Percentiles rank a stretch among this genome's conserved stretches.
These are phyloP conservation scores for Dendrobium huoshanense DNA, from an alignment of 106 monocot species.

Conservation along the genomic window DNA sequence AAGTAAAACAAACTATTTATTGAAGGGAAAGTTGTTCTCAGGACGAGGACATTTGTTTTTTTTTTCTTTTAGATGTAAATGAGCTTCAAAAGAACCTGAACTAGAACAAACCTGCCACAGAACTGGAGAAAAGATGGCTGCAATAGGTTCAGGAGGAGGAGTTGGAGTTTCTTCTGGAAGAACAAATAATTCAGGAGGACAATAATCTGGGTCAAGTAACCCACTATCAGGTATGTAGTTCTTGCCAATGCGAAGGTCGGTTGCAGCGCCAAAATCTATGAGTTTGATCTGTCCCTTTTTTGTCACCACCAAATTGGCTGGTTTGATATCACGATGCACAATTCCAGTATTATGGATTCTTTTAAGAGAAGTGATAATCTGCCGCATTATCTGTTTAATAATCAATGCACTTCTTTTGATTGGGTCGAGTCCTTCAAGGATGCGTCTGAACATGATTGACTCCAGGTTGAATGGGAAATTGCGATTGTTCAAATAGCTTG, in stretches of 20 bases:
- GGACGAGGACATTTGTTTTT: too few species aligned
- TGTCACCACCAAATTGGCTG: slow-evolving; percentile 81
- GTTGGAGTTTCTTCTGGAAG: slow-evolving; percentile 85
- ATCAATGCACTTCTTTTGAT: slow-evolving; percentile 66
- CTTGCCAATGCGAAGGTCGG: slow-evolving; percentile 94
- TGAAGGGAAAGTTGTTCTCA: neutral
- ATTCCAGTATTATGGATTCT: slow-evolving; percentile 83
- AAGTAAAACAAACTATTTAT: neutral
- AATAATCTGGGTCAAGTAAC: slow-evolving; percentile 82
- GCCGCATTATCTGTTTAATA: slow-evolving; percentile 89
- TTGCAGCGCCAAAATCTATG: slow-evolving; percentile 92
- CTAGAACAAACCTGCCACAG: slow-evolving; percentile 71
- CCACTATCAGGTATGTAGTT: slow-evolving; percentile 72
- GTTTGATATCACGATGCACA: slow-evolving; percentile 94
- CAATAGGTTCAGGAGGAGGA: slow-evolving; percentile 86
- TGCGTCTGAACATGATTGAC: slow-evolving; percentile 66
- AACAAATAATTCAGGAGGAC: slow-evolving; percentile 82
- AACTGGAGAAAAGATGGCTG: slow-evolving; percentile 83
- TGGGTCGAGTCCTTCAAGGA: slow-evolving; percentile 64
- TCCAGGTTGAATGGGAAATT: slow-evolving; percentile 83
- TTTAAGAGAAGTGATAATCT: slow-evolving; percentile 76
- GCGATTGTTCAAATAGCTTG: slow-evolving; percentile 62
- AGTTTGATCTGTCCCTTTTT: slow-evolving; percentile 83
- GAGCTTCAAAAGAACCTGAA: neutral
- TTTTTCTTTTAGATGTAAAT: neutral